Base-by-base conservation (phyloP, 2,329 filamentous ascomycete species). In the Talaromyces verruculosus region DNA sequence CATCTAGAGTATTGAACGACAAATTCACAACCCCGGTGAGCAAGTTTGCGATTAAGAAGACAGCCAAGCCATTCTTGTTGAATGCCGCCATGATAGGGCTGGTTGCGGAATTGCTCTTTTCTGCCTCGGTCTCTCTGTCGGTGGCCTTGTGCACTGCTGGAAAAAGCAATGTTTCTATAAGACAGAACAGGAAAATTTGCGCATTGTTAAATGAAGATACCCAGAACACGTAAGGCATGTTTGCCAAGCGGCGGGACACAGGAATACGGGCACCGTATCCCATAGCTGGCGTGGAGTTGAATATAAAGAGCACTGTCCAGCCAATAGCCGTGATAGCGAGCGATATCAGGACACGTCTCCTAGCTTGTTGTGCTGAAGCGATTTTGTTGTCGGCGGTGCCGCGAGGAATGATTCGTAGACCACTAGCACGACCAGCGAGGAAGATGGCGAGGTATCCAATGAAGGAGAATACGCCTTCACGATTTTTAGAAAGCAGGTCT, bases 391-490 rank as follows among this genome's bases (percentile, higher is more conserved):
- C 75, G 80, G 72, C 84, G 74, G 74, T 77, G 80, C 67, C 88
- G 77, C 84, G 81, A 2, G 92, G 91, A 43, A 98, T 86, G 66
- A 95, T 86, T 68, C 89, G 87, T 78, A 93, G 88, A 60, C 95
- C 95, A 19, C 89, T 87, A 47, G 91, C 90, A 75, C 96, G 92
- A 3, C 95, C 95, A 0, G 91, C 88, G 45, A 99, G 87, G 78
- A 97, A 99, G 67, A 99, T 97, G 57, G 94, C 91, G 55, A 99
- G 85, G 75, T 99, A 99, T 4, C 95, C 95, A 60, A 91, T 80
- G 77, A 98, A 97, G 63, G 93, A 97, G 77, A 94, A 97, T n/a
- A 99, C 84, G 0, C 95, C 95, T 77, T 99, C 95, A 30, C 94
- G 87, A 75, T 99, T 99, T 83, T 93, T 91, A 1, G 92, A 94